Percentiles rank a stretch among this genome's conserved stretches.
These are phyloP conservation scores for Fusarium buharicum DNA, from an alignment of 2,329 filamentous ascomycete genomes.

Conservation along the genomic window DNA sequence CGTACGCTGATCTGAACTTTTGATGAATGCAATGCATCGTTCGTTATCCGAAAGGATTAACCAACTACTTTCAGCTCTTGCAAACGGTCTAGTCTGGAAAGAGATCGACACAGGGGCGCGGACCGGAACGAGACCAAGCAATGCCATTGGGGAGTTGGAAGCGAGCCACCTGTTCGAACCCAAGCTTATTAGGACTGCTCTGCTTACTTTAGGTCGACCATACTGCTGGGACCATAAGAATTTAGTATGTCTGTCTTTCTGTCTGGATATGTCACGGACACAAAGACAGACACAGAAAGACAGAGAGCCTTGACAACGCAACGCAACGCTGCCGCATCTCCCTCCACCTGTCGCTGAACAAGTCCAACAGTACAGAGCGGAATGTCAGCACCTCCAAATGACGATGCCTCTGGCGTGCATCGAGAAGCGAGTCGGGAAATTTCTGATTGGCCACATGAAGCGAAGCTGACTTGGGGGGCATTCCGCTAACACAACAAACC, in stretches of 20 bases:
- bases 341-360: background rate
- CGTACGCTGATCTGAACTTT: too few relatives aligned
- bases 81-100: background rate
- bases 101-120: conserved; percentile 26
- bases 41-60: too few relatives aligned
- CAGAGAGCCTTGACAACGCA: too few relatives aligned
- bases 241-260: too few relatives aligned
- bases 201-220: background rate
- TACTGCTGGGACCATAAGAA: background rate
- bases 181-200: background rate
- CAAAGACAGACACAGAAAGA: too few relatives aligned
- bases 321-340: too few relatives aligned
- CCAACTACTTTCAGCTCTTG: conserved; percentile 1
- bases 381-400: conserved; percentile 27
- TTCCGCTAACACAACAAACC: conserved; percentile 37
- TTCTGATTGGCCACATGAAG: conserved; percentile 46
- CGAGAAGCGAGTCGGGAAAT: conserved; percentile 47
- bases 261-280: too few relatives aligned
- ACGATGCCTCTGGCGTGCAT: conserved; percentile 40
- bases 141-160: conserved; percentile 2
- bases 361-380: conserved; percentile 15
- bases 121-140: conserved; percentile 18
- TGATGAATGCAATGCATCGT: too few relatives aligned
- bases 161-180: conserved; percentile 4
- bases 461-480: conserved; percentile 41